These are phyloP conservation scores for Aegilops umbellulata DNA, from an alignment of 176 grass and related monocot genomes.

Conservation along the genomic window DNA sequence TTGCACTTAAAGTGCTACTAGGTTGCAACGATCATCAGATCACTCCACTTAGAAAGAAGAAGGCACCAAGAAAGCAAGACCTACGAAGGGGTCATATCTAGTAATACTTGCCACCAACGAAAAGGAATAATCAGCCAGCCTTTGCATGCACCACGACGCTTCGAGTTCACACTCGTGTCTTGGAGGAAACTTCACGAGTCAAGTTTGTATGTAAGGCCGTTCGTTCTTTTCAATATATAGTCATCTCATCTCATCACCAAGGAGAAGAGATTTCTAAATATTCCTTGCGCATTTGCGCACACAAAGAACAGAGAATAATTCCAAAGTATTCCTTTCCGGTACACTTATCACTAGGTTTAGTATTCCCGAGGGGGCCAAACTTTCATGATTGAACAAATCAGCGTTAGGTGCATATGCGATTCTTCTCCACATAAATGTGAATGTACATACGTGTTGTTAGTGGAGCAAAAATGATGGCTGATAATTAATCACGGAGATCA, in stretches of 20 bases:
- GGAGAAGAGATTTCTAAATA: conserved; percentile 3
- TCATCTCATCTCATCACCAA: not conserved
- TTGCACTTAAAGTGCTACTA: conserved; percentile 38
- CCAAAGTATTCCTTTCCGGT: not conserved
- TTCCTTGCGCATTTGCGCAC: conserved; percentile 35
- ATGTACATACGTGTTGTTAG: conserved; percentile 21
- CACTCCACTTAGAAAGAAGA: conserved; percentile 4
- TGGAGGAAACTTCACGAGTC: conserved; percentile 15
- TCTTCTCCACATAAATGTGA: conserved; percentile 15
- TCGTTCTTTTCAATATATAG: not conserved
- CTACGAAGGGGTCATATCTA: conserved; percentile 27
- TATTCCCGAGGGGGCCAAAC: conserved; percentile 21
- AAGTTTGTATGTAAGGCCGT: not conserved
- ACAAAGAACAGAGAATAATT: conserved; percentile 48
- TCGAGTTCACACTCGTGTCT: conserved; percentile 22
- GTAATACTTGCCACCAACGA: not conserved
- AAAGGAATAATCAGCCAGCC: not conserved
- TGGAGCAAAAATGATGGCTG: conserved; percentile 32
- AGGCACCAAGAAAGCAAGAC: conserved; percentile 10
- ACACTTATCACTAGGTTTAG: conserved; percentile 15
- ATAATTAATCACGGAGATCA: conserved; percentile 32
- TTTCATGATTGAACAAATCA: conserved; percentile 41
- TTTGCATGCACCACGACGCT: conserved; percentile 6
- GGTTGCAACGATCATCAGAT: conserved; percentile 14
- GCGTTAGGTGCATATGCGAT: conserved; percentile 46